Conservation (phyloP, 2,329 filamentous ascomycete species). For the Sporothrix pseudoabietina region DNA sequence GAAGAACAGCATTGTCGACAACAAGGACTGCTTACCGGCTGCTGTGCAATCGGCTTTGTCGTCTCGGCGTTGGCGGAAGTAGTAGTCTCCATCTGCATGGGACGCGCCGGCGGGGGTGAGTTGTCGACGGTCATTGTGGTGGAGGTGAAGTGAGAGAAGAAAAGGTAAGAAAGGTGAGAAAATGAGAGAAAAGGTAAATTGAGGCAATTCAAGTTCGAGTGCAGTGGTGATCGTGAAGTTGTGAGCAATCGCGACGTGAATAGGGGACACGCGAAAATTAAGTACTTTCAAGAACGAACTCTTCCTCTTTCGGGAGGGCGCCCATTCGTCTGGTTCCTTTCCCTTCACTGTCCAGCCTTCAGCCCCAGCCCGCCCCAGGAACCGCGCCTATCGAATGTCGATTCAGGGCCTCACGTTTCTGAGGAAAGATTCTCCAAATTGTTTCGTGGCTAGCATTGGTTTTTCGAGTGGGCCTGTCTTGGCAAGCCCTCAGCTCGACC, state of each 20-base stretch:
- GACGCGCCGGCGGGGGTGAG: not conserved
- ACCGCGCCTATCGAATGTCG: not conserved
- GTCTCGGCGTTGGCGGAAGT: not conserved
- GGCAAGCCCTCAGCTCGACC: not conserved
- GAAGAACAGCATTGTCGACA: not conserved
- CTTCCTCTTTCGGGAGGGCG: not conserved
- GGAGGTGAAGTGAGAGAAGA: not conserved
- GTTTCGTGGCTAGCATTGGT: not conserved
- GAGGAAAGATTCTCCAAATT: not conserved
- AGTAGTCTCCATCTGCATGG: constrained; percentile 8
- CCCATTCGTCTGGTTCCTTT: not conserved
- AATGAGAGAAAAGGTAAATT: too few species aligned
- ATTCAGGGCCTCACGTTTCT: not conserved
- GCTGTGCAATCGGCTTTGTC: not conserved
- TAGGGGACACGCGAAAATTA: not conserved
- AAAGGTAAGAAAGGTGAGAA: too few species aligned
- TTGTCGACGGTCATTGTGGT: constrained; percentile 14
- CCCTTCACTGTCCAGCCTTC: not conserved
- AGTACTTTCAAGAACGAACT: not conserved
- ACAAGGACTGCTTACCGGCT: constrained; percentile 19
- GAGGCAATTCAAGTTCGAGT: too few species aligned
- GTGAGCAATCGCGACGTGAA: too few species aligned
- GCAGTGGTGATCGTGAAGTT: not conserved
- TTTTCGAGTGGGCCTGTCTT: not conserved
- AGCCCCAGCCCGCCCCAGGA: not conserved